phyloP scores from a whole-genome alignment of 2,329 filamentous ascomycete species.

The Rosellinia necatrix region DNA sequence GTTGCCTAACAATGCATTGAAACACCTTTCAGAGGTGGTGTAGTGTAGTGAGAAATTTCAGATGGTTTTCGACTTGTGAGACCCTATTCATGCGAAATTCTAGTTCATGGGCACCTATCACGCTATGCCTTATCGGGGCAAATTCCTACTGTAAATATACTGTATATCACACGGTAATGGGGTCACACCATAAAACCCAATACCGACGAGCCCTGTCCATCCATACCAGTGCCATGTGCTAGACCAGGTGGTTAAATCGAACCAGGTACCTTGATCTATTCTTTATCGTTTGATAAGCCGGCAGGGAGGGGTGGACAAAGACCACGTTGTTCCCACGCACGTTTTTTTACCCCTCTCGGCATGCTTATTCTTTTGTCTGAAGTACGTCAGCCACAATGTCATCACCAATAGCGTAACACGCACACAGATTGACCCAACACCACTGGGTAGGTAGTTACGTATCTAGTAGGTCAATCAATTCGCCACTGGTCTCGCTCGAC shows the following conservation, averaged over 20 bases:
- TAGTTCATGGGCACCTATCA: too few relatives aligned
- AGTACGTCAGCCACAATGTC: constrained; percentile 20
- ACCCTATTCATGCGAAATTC: too few relatives aligned
- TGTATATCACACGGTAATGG: constrained; percentile 1
- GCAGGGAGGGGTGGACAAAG: constrained; percentile 14
- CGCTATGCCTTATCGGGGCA: too few relatives aligned
- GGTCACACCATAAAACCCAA: constrained; percentile 10
- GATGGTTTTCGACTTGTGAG: too few relatives aligned
- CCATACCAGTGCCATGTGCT: constrained; percentile 25
- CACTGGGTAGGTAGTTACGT: too few relatives aligned
- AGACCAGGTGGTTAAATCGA: constrained; percentile 9
- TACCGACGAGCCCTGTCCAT: constrained; percentile 11
- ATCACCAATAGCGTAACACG: too few relatives aligned
- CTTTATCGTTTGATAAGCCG: constrained; percentile 12
- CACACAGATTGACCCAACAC: too few relatives aligned
- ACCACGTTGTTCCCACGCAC: constrained; percentile 24
- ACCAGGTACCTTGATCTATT: constrained; percentile 12
- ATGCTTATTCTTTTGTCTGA: constrained; percentile 14
- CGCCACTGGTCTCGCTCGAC: background rate
- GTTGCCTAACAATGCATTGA: background rate
- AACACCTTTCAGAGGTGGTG: background rate
- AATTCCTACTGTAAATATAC: background rate
- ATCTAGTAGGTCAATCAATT: constrained; percentile 11
- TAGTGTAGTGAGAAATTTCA: too few relatives aligned
- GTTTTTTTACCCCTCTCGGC: constrained; percentile 25